Evolutionary conservation across 108 stramenopile genomes (phyloP), one percentile per base, ranked within the genome.

Genomic region (Cyclotella atomus): DNA sequence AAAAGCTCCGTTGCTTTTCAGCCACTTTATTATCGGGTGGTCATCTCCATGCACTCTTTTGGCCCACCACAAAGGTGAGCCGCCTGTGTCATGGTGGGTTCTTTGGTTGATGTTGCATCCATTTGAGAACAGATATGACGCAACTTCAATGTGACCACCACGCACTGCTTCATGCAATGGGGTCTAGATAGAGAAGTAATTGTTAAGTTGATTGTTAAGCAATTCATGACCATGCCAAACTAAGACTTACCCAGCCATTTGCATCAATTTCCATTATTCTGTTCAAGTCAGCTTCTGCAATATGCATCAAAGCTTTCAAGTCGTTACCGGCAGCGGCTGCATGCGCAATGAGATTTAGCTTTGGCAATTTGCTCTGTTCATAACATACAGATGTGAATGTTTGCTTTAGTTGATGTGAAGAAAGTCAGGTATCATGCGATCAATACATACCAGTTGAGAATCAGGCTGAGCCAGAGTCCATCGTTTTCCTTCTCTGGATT

Each of bases 141-240:
- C 34, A 7, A 88, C 77, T 33, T 91, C 79, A 1, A 83, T 70
- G 38, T 88, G 62, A 21, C 91, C 94, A 59, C 82, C 77, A n/a
- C 94, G 75, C 3, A 88, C 91, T 15, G 94, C 94, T 59, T 95
- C 94, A 69, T 92, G 91, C 36, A 95, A 30, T 23, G 94, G 89
- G 41, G 74, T 69, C 94, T 45, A 36, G 9, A 21, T 27, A n/a
- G 6, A 34, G 25, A 17, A n/a, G n/a, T n/a, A n/a, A n/a, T n/a
- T n/a, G n/a, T n/a, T n/a, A n/a, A n/a, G n/a, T n/a, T n/a, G n/a
- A n/a, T n/a, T n/a, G n/a, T n/a, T n/a, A n/a, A n/a, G n/a, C n/a
- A n/a, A n/a, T n/a, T n/a, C n/a, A n/a, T n/a, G n/a, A n/a, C n/a
- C n/a, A n/a, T n/a, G n/a, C n/a, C n/a, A n/a, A n/a, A n/a, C n/a